Conservation (phyloP, 177 flowering plant species). For the Vitis hybrid region DNA sequence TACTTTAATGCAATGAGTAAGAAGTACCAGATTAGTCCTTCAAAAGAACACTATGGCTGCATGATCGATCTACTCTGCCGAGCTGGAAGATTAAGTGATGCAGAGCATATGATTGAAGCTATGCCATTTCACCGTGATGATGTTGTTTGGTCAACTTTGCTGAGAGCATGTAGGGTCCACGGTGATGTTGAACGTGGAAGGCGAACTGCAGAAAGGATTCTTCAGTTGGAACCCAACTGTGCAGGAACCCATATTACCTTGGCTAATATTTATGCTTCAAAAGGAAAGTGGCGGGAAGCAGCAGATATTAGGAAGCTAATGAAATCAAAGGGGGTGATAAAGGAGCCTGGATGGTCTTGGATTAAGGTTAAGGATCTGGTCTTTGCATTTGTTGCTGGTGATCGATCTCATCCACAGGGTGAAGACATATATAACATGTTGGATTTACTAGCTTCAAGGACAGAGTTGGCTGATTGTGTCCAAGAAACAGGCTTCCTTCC, state of each 20-base stretch:
- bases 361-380: conserved; percentile 61
- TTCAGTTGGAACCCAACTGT: conserved; percentile 63
- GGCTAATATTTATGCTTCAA: conserved; percentile 70
- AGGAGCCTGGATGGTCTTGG: conserved; percentile 96
- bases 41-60: conserved; percentile 91
- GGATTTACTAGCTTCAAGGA: conserved; percentile 37
- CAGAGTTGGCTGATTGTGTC: conserved; percentile 16
- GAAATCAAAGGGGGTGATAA: conserved; percentile 73
- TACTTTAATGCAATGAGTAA: conserved; percentile 62
- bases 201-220: conserved; percentile 61
- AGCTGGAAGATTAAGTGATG: conserved; percentile 73
- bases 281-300: conserved; percentile 76
- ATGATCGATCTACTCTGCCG: conserved; percentile 86
- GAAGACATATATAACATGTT: conserved; percentile 54
- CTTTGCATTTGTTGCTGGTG: conserved; percentile 74
- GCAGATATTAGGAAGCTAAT: conserved; percentile 70
- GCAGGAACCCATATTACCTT: conserved; percentile 75
- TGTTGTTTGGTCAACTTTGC: conserved; percentile 85
- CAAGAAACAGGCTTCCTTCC: conserved; percentile 25
- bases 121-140: conserved; percentile 81
- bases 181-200: conserved; percentile 71
- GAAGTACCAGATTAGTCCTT: conserved; percentile 46
- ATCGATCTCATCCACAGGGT: conserved; percentile 54
- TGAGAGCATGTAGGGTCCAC: conserved; percentile 66
- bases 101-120: conserved; percentile 64